Percentiles rank a stretch among this genome's conserved stretches.
These are phyloP conservation scores for Talaromyces albobiverticillius DNA, from an alignment of 2,329 filamentous ascomycete species.

Conservation along the genomic window DNA sequence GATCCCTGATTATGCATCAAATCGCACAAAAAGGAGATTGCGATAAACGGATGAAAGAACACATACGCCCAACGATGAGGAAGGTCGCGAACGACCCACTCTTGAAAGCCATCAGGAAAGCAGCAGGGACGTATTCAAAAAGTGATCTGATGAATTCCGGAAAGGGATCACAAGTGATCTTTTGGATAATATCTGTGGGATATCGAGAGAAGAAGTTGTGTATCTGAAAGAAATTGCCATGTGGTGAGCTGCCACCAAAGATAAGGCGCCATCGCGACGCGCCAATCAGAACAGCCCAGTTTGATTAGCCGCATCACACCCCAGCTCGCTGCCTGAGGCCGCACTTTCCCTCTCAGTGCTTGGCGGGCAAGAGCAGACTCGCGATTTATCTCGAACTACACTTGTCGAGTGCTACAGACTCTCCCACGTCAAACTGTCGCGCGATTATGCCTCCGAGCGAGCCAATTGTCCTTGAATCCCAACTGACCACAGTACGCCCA, in stretches of 20 bases:
- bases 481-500: neutral
- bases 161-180: neutral
- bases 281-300: neutral
- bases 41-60: slow-evolving; percentile 5
- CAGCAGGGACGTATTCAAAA: neutral
- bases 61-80: slow-evolving; percentile 91
- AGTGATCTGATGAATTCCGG: neutral
- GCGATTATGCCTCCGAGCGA: neutral
- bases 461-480: neutral
- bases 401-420: neutral
- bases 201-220: neutral
- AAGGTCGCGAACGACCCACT: slow-evolving; percentile 84
- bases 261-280: neutral
- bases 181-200: neutral
- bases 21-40: neutral
- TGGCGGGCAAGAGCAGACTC: neutral
- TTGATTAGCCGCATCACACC: neutral
- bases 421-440: neutral
- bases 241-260: neutral
- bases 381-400: neutral
- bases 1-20: neutral
- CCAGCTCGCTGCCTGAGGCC: neutral
- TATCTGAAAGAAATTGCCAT: neutral
- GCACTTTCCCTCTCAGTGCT: neutral
- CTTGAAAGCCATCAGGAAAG: slow-evolving; percentile 33